Conservation (phyloP, 1,284 basidiomycete species). For the Cryptococcus maquisensis region DNA sequence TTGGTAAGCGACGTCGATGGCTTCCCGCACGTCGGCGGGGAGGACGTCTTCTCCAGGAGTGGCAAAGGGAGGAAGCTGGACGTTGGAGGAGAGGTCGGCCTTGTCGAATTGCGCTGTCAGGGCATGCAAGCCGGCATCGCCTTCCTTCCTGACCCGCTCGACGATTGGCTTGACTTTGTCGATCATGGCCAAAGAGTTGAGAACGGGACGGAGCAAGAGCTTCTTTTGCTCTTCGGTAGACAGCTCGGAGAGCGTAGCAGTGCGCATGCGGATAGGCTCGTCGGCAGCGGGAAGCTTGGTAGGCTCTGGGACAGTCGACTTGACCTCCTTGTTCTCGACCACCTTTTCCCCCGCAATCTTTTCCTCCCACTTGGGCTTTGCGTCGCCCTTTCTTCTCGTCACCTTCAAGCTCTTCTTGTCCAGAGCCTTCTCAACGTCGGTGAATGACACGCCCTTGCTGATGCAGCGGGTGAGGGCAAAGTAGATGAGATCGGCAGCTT, state of each 20-base stretch:
- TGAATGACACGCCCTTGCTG: constrained; percentile 73
- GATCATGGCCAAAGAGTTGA: constrained; percentile 92
- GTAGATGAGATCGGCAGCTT: constrained; percentile 93
- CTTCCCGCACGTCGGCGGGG: constrained; percentile 62
- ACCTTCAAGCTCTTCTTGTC: constrained; percentile 85
- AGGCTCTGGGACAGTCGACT: constrained; percentile 42
- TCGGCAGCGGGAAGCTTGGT: constrained; percentile 35
- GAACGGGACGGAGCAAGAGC: constrained; percentile 83
- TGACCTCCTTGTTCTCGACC: constrained; percentile 29
- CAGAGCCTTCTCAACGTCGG: constrained; percentile 79
- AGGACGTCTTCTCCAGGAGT: constrained; percentile 55
- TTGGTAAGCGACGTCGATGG: constrained; percentile 87
- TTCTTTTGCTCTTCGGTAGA: constrained; percentile 59
- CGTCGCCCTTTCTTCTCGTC: constrained; percentile 83
- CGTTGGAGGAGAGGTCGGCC: constrained; percentile 52
- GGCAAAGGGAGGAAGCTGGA: constrained; percentile 50
- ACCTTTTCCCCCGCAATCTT: constrained; percentile 38
- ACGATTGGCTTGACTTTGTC: constrained; percentile 93
- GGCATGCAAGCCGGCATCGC: constrained; percentile 82
- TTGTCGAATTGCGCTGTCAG: constrained; percentile 93
- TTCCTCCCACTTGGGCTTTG: constrained; percentile 77
- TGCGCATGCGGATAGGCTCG: constrained; percentile 67
- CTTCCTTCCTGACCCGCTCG: constrained; percentile 73
- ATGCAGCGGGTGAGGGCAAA: constrained; percentile 88
- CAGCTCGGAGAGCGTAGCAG: constrained; percentile 59